Base-by-base conservation (phyloP, 2,329 filamentous ascomycete genomes). In the Botrytis medusae region DNA sequence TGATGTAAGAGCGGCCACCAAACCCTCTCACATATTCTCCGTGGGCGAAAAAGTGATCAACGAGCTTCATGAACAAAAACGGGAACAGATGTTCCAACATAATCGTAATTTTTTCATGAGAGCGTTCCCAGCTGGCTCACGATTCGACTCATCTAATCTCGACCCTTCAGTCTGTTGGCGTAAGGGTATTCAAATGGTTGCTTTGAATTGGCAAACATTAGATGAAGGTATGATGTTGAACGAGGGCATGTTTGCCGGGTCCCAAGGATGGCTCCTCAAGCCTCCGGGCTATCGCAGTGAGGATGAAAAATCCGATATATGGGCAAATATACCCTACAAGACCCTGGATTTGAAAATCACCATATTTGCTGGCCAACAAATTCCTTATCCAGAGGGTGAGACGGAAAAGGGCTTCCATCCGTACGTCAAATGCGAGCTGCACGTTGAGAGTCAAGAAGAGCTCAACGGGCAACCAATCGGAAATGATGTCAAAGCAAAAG, bases 211-310 rank as follows among this genome's bases (percentile, higher is more conserved):
- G 93, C 95, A 98, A 82, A 91, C 91, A 75, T 91, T 92, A 82
- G 94, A 98, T 79, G 92, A 93, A 77, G 94, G 93, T 46, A 97
- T 97, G 91, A 98, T 98, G 95, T 87, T 97, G 22, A 98, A 98
- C 80, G 91, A 96, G 80, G 95, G 90, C 77, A 96, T 97, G 93
- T 97, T 97, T 82, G 88, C 90, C 2, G 92, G 90, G 16, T 92
- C 93, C 69, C 85, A 88, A 60, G 95, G 95, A 59, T 98, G 93
- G 93, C 89, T 95, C 3, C 86, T 96, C 75, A 98, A 98, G 82
- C 94, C 95, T 0, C 81, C 86, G 46, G 91, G 91, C 25, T 96
- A 94, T 81, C 91, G 90, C 74, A 85, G 72, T 42, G 67, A 64
- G 48, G 72, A 73, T 61, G 65, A n/a, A 46, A 64, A 59, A 34